Conservation (phyloP, 371 early-diverging fungal species). For the Funneliformis caledonium region DNA sequence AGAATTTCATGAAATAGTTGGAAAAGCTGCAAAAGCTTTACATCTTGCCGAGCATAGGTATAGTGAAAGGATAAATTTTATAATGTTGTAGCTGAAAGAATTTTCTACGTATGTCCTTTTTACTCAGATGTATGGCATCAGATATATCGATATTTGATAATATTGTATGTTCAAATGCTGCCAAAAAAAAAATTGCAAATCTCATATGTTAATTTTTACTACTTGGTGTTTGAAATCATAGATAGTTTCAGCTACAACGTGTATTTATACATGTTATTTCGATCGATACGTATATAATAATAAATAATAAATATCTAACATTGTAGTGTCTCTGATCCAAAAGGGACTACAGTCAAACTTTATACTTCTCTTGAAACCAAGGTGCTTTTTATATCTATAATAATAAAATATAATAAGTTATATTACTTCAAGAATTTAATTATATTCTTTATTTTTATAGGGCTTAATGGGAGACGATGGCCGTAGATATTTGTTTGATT, state of each 20-base stretch:
- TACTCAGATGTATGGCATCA: not conserved
- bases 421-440: not conserved
- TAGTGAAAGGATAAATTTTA: not conserved
- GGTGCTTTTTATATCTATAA: not conserved
- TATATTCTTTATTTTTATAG: slow-evolving; percentile 47
- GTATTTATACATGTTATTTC: not conserved
- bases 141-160: not conserved
- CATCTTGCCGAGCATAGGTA: slow-evolving; percentile 78
- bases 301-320: not conserved
- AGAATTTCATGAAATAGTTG: slow-evolving; percentile 77
- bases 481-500: slow-evolving; percentile 89
- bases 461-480: slow-evolving; percentile 91
- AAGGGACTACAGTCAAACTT: slow-evolving; percentile 64
- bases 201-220: too few relatives aligned
- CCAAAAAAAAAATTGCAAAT: too few relatives aligned
- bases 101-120: too few relatives aligned
- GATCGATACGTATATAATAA: not conserved
- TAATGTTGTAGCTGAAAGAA: not conserved
- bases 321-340: slow-evolving; percentile 55
- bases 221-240: too few relatives aligned
- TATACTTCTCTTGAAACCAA: slow-evolving; percentile 86
- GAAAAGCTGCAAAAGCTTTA: slow-evolving; percentile 77
- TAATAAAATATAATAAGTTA: not conserved
- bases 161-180: not conserved
- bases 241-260: too few relatives aligned